Percentiles rank a stretch among this genome's conserved stretches.
phyloP scores from a whole-genome alignment of 169 alveolate genomes.

The Eimeria tenella region DNA sequence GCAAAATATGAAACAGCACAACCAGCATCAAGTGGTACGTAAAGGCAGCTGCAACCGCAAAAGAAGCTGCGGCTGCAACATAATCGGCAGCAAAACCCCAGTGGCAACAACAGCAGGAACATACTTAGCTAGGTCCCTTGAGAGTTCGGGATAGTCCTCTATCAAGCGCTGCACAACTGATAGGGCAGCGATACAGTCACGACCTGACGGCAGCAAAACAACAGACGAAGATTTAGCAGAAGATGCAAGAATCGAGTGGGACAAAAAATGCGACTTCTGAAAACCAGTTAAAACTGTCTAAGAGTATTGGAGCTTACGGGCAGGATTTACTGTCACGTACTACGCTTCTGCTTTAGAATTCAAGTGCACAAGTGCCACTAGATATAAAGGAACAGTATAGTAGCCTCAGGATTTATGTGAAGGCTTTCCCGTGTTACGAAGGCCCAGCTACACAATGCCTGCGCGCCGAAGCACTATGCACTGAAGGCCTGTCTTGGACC shows the following conservation, averaged over 20 bases:
- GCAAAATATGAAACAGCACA: background rate
- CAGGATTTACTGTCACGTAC: too few species aligned
- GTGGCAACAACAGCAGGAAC: background rate
- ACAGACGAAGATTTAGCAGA: background rate
- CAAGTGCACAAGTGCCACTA: too few species aligned
- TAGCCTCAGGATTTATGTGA: too few species aligned
- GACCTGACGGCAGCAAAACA: background rate
- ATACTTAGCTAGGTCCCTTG: conserved; percentile 42
- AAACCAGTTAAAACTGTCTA: background rate
- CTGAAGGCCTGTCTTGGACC: too few species aligned
- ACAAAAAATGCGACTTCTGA: background rate
- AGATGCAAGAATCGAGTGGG: background rate
- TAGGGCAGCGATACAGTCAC: conserved; percentile 41
- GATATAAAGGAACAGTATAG: too few species aligned
- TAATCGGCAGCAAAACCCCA: background rate
- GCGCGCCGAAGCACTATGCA: too few species aligned
- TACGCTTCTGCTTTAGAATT: too few species aligned
- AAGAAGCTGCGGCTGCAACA: background rate
- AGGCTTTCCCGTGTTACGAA: too few species aligned
- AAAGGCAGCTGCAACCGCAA: background rate
- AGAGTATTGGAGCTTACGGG: background rate
- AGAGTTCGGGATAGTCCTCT: conserved; percentile 57
- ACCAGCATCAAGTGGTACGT: background rate
- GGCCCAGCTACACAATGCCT: too few species aligned
- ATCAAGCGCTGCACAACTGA: conserved; percentile 40